Conservation (phyloP, 352 stramenopile genomes). For the Phytophthora podocarpi region DNA sequence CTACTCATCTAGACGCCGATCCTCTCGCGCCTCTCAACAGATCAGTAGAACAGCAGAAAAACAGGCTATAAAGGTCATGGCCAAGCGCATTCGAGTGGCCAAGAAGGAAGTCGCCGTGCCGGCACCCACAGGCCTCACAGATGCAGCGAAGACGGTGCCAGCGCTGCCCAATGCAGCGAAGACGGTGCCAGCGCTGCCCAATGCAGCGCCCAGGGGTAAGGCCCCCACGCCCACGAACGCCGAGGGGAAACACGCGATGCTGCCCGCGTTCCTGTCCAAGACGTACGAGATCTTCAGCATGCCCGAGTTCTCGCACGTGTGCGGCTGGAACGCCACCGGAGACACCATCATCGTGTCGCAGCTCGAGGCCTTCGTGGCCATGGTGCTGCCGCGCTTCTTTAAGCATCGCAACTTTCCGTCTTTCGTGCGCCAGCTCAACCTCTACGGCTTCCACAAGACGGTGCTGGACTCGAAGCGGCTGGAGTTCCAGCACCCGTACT, state of each 20-base stretch:
- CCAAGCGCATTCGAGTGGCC: slow-evolving; percentile 65
- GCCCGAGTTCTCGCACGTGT: slow-evolving; percentile 79
- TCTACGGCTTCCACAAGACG: slow-evolving; percentile 94
- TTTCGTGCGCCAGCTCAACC: slow-evolving; percentile 95
- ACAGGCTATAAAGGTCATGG: slow-evolving; percentile 42
- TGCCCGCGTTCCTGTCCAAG: slow-evolving; percentile 93
- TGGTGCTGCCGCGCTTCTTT: slow-evolving; percentile 90
- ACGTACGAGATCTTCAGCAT: slow-evolving; percentile 95
- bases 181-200: neutral
- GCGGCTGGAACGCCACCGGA: slow-evolving; percentile 90
- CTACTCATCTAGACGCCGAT: slow-evolving; percentile 3
- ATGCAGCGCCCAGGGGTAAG: slow-evolving; percentile 16
- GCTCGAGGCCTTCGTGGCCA: slow-evolving; percentile 78
- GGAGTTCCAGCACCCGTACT: slow-evolving; percentile 94
- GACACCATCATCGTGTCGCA: slow-evolving; percentile 94
- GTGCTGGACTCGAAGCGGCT: slow-evolving; percentile 91
- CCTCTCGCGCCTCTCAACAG: neutral
- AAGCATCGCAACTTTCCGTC: slow-evolving; percentile 94
- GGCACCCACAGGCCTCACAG: neutral
- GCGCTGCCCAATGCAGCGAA: neutral
- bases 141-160: slow-evolving; percentile 2
- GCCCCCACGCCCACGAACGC: slow-evolving; percentile 4
- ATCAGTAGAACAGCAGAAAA: slow-evolving; percentile 15
- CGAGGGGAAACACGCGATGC: slow-evolving; percentile 83
- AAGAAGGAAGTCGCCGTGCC: slow-evolving; percentile 30